Conservation (phyloP, 1,284 basidiomycete species). For the Marasmius tenuissimus region DNA sequence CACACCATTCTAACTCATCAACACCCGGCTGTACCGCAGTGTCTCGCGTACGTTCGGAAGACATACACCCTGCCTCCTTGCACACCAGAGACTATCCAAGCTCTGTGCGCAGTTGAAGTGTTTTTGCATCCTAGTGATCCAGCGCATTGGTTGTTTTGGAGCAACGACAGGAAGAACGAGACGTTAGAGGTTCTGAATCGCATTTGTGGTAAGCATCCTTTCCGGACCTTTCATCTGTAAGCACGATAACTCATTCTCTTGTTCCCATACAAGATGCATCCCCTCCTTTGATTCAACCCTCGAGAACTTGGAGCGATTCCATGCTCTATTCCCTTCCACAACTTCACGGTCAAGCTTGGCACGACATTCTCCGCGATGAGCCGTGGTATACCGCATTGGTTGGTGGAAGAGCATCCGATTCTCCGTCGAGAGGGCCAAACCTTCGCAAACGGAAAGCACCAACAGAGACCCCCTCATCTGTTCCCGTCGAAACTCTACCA, state of each 20-base stretch:
- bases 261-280: background rate
- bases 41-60: slow-evolving; percentile 33
- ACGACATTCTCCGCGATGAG: slow-evolving; percentile 6
- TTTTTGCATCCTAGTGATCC: slow-evolving; percentile 38
- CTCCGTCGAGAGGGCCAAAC: slow-evolving; percentile 26
- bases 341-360: slow-evolving; percentile 8
- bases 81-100: slow-evolving; percentile 36
- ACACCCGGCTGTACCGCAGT: slow-evolving; percentile 35
- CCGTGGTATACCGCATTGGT: slow-evolving; percentile 33
- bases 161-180: slow-evolving; percentile 30
- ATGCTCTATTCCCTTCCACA: slow-evolving; percentile 9
- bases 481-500: background rate
- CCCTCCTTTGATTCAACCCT: background rate
- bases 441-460: slow-evolving; percentile 35
- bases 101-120: slow-evolving; percentile 45
- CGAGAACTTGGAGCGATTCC: slow-evolving; percentile 3
- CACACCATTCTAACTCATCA: slow-evolving; percentile 20
- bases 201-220: slow-evolving; percentile 38
- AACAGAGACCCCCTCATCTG: slow-evolving; percentile 15
- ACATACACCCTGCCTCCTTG: slow-evolving; percentile 31
- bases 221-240: background rate
- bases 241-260: background rate
- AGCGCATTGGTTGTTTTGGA: slow-evolving; percentile 50
- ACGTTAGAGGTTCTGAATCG: slow-evolving; percentile 40
- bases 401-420: slow-evolving; percentile 23